Evolutionary conservation across 2,329 filamentous ascomycete genomes (phyloP).

Genomic region (Penicillium corylophilum): DNA sequence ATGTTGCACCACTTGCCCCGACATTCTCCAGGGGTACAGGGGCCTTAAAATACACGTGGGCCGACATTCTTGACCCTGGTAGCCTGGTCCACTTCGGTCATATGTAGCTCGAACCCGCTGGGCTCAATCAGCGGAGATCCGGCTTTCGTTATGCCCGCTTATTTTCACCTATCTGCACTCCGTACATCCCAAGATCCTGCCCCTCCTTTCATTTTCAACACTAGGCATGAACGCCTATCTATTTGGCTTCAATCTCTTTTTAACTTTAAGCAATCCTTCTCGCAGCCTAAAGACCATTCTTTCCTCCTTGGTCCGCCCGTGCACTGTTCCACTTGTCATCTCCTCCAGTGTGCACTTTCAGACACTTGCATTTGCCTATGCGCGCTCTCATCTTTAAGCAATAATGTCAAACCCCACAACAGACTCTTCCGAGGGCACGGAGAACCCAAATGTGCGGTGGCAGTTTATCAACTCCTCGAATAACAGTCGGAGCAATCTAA

Average conservation of each 20-base stretch:
- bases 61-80: not conserved
- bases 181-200: not conserved
- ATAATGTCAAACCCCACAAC: constrained; percentile 17
- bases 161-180: not conserved
- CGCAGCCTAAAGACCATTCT: not conserved
- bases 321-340: not conserved
- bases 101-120: no score
- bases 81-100: no score
- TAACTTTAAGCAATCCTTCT: not conserved
- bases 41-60: no score
- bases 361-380: not conserved
- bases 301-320: no score
- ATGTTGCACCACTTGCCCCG: no score
- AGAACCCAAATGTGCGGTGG: constrained; percentile 28
- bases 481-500: constrained; percentile 37
- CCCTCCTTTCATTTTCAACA: not conserved
- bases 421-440: not conserved
- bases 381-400: not conserved
- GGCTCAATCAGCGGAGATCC: no score
- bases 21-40: not conserved
- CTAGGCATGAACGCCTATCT: not conserved
- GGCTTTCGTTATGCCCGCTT: not conserved
- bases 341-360: not conserved
- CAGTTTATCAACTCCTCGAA: constrained; percentile 44
- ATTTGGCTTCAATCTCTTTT: not conserved